Evolutionary conservation across 306 rosid species (phyloP).

Genomic region (Delonix regia): DNA sequence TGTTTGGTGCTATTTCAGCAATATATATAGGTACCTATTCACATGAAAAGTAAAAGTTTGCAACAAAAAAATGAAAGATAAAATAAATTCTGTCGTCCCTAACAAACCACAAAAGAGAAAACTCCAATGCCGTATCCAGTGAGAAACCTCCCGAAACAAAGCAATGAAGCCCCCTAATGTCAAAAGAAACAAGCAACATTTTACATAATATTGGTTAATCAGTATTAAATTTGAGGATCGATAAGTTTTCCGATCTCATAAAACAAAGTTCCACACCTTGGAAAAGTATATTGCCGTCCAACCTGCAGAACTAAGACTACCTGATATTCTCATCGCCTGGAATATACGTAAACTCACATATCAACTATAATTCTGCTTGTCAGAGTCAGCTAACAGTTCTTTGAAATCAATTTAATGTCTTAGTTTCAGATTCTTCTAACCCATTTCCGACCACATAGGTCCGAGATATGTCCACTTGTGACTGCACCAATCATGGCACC

Average conservation of each 20-base stretch:
- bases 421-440: not conserved
- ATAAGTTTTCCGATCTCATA: not conserved
- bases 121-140: conserved; percentile 7
- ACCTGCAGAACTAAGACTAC: not conserved
- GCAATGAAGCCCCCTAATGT: not conserved
- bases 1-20: conserved; percentile 25
- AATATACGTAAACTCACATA: not conserved
- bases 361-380: not conserved
- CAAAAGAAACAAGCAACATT: not conserved
- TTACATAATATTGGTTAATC: not conserved
- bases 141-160: conserved; percentile 1
- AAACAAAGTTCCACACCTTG: not conserved
- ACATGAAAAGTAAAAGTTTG: not conserved
- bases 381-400: not conserved
- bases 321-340: conserved; percentile 18
- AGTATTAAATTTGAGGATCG: not conserved
- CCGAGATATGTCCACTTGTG: conserved; percentile 5
- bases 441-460: conserved; percentile 9
- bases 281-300: conserved; percentile 12
- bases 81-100: not conserved
- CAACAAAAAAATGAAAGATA: not conserved
- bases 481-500: not conserved
- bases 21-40: not conserved
- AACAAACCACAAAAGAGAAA: conserved; percentile 20
- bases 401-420: not conserved